phyloP scores from a whole-genome alignment of 768 basidiomycete species.

The Sutorius australiensis region DNA sequence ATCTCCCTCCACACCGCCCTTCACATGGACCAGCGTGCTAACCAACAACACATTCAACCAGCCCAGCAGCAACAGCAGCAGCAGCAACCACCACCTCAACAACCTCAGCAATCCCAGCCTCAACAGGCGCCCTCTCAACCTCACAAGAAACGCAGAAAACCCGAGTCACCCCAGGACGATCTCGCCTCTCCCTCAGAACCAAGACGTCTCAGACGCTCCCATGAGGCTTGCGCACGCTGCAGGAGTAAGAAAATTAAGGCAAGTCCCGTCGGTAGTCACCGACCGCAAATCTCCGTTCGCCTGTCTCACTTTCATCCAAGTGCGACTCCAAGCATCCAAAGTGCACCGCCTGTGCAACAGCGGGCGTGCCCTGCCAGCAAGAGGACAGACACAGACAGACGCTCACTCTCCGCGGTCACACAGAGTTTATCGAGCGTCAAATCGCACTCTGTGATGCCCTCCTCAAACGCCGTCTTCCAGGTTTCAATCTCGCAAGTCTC shows the following conservation, averaged over 20 bases:
- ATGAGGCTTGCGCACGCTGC: constrained; percentile 90
- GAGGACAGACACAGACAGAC: constrained; percentile 87
- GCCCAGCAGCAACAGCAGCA: constrained; percentile 29
- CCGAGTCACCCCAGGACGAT: constrained; percentile 55
- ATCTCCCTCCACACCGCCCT: constrained; percentile 57
- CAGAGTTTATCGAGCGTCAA: constrained; percentile 78
- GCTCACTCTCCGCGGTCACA: constrained; percentile 79
- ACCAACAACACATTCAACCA: constrained; percentile 39
- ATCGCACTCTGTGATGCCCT: constrained; percentile 75
- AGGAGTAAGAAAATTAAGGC: constrained; percentile 97
- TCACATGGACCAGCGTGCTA: constrained; percentile 66
- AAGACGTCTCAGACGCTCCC: constrained; percentile 78
- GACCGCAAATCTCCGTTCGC: constrained; percentile 78
- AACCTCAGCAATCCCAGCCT: constrained; percentile 23
- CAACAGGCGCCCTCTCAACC: constrained; percentile 35
- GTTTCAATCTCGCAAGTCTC: constrained; percentile 62
- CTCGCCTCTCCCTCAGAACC: constrained; percentile 59
- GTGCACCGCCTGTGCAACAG: constrained; percentile 81
- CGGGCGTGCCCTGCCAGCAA: constrained; percentile 77
- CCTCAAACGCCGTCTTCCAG: constrained; percentile 67
- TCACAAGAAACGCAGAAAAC: constrained; percentile 59
- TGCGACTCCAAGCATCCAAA: constrained; percentile 89
- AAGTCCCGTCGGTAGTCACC: constrained; percentile 62
- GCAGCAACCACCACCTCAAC: constrained; percentile 35
- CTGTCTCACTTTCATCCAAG: constrained; percentile 45